These are phyloP conservation scores for Leptomonas seymouri DNA, from an alignment of 208 protist genomes.

Conservation along the genomic window DNA sequence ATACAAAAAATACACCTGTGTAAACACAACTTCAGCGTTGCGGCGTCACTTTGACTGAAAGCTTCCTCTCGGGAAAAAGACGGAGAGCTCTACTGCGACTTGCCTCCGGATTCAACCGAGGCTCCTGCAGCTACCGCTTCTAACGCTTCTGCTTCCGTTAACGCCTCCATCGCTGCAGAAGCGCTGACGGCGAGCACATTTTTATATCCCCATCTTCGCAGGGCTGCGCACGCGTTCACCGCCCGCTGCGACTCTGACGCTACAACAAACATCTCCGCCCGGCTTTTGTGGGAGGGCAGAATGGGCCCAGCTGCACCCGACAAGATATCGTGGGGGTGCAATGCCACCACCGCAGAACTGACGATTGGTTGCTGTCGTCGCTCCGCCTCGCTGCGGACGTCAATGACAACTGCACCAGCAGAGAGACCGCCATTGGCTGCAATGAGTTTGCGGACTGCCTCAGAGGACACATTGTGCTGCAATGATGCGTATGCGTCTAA, in stretches of 20 bases:
- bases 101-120: not conserved
- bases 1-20: not conserved
- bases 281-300: slow-evolving; percentile 51
- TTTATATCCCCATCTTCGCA: slow-evolving; percentile 80
- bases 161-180: slow-evolving; percentile 28
- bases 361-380: slow-evolving; percentile 30
- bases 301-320: slow-evolving; percentile 74
- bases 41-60: too few relatives aligned
- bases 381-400: slow-evolving; percentile 61
- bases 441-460: slow-evolving; percentile 3
- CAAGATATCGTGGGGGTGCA: slow-evolving; percentile 83
- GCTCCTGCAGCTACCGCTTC: not conserved
- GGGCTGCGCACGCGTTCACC: slow-evolving; percentile 49
- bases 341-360: slow-evolving; percentile 34
- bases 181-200: slow-evolving; percentile 50
- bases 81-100: too few relatives aligned
- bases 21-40: too few relatives aligned
- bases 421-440: not conserved
- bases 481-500: slow-evolving; percentile 41
- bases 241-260: slow-evolving; percentile 51
- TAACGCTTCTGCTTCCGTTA: slow-evolving; percentile 16
- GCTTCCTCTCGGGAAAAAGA: too few relatives aligned
- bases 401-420: slow-evolving; percentile 56
- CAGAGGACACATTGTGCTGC: slow-evolving; percentile 7
- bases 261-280: slow-evolving; percentile 67